Percentiles rank a stretch among this genome's conserved stretches.
Evolutionary conservation across 148 eudicot species (phyloP).

Genomic region (Vaccinium macrocarpon): DNA sequence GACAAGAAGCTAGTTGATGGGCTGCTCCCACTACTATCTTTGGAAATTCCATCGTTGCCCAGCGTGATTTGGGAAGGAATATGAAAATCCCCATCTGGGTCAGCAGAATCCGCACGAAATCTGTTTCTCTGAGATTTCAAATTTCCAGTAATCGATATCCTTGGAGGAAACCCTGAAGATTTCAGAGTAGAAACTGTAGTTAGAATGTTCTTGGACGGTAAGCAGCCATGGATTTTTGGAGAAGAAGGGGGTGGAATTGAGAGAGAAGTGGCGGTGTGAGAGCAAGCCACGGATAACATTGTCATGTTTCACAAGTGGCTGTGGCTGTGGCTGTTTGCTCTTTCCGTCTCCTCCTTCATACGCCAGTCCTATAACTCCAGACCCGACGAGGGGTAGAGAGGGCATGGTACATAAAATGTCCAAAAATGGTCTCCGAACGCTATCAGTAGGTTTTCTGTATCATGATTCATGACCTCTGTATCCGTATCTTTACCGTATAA

Average conservation of each 20-base stretch:
- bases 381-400: too few relatives aligned
- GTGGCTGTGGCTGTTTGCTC: neutral
- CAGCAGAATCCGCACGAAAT: constrained; percentile 2
- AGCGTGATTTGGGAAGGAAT: neutral
- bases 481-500: too few relatives aligned
- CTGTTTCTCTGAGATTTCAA: neutral
- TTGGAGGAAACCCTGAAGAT: neutral
- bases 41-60: constrained; percentile 7
- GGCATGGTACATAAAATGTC: too few relatives aligned
- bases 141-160: neutral
- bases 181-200: neutral
- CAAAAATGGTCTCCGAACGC: too few relatives aligned
- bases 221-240: neutral
- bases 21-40: neutral
- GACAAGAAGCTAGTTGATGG: constrained; percentile 28
- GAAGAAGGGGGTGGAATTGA: neutral
- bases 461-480: too few relatives aligned
- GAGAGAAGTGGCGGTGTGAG: neutral
- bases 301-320: neutral
- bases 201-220: neutral
- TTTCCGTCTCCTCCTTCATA: neutral
- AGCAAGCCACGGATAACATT: neutral
- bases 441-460: too few relatives aligned
- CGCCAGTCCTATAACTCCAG: too few relatives aligned
- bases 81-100: constrained; percentile 7